These are phyloP conservation scores for Coprinellus aureogranulatus DNA, from an alignment of 768 basidiomycete species.

Conservation along the genomic window DNA sequence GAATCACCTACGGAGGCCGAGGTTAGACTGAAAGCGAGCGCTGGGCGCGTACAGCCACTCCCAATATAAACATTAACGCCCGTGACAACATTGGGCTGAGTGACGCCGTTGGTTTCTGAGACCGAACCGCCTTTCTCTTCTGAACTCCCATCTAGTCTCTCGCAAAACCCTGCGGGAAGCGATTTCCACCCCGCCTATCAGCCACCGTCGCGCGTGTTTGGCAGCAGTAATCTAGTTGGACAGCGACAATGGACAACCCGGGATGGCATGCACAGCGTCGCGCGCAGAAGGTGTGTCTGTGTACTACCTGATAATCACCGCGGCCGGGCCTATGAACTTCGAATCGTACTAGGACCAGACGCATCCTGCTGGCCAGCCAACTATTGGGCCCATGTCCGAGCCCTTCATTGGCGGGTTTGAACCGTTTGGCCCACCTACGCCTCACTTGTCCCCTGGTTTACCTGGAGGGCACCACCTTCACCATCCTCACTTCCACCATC, in stretches of 20 bases:
- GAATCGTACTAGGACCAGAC: slow-evolving; percentile 30
- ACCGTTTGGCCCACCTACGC: slow-evolving; percentile 16
- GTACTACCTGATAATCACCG: neutral
- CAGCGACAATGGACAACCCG: slow-evolving; percentile 61
- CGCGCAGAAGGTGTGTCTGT: slow-evolving; percentile 49
- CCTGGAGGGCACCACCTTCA: too few species aligned
- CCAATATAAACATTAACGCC: neutral
- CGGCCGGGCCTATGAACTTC: neutral
- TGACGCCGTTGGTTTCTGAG: neutral
- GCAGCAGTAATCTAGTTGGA: neutral
- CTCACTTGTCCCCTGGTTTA: slow-evolving; percentile 5
- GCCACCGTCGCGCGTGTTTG: neutral
- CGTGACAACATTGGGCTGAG: neutral
- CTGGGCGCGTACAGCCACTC: neutral
- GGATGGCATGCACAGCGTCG: slow-evolving; percentile 74
- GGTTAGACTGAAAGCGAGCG: too few species aligned
- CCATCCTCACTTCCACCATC: neutral
- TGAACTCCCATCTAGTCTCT: neutral
- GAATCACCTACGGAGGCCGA: too few species aligned
- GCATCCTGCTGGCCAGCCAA: slow-evolving; percentile 35
- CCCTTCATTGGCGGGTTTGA: slow-evolving; percentile 58
- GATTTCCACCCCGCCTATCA: neutral
- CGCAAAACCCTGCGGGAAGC: slow-evolving; percentile 3
- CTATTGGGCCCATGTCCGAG: slow-evolving; percentile 61
- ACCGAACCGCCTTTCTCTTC: neutral